Evolutionary conservation across 2,329 filamentous ascomycete genomes (phyloP).

Genomic region (Colletotrichum brevisporum): DNA sequence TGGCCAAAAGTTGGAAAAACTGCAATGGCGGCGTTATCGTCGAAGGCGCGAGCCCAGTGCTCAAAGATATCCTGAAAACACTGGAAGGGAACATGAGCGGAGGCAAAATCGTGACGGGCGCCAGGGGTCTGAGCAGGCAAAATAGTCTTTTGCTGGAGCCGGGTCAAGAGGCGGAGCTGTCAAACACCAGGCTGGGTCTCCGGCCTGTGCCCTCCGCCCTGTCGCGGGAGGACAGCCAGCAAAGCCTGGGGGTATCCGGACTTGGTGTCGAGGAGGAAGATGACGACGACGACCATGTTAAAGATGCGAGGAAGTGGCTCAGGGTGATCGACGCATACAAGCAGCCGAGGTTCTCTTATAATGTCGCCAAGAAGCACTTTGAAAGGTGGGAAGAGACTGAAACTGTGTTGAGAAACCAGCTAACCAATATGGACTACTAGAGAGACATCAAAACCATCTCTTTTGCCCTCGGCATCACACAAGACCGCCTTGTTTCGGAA

Average conservation of each 20-base stretch:
- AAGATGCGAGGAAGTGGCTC: conserved; percentile 85
- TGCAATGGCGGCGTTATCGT: conserved; percentile 91
- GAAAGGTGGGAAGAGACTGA: conserved; percentile 69
- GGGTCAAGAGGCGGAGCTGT: conserved; percentile 64
- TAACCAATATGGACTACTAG: conserved; percentile 54
- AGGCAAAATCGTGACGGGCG: conserved; percentile 74
- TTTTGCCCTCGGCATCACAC: conserved; percentile 83
- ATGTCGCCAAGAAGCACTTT: conserved; percentile 89
- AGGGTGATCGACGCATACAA: conserved; percentile 88
- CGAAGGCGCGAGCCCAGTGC: conserved; percentile 80
- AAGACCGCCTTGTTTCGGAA: conserved; percentile 92
- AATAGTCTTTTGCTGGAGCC: conserved; percentile 74
- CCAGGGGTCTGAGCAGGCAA: conserved; percentile 71
- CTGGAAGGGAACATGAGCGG: conserved; percentile 91
- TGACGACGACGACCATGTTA: conserved; percentile 71
- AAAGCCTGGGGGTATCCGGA: conserved; percentile 75
- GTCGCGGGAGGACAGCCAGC: conserved; percentile 72
- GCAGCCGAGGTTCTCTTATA: conserved; percentile 85
- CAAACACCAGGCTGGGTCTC: conserved; percentile 70
- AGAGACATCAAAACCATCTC: conserved; percentile 73
- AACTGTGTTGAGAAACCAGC: not conserved
- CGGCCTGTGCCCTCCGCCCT: conserved; percentile 59
- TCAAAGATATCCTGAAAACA: conserved; percentile 86
- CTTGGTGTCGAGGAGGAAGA: conserved; percentile 67
- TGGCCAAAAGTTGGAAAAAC: conserved; percentile 92